phyloP scores from a whole-genome alignment of 129 eudicot species.

The Sambucus nigra region DNA sequence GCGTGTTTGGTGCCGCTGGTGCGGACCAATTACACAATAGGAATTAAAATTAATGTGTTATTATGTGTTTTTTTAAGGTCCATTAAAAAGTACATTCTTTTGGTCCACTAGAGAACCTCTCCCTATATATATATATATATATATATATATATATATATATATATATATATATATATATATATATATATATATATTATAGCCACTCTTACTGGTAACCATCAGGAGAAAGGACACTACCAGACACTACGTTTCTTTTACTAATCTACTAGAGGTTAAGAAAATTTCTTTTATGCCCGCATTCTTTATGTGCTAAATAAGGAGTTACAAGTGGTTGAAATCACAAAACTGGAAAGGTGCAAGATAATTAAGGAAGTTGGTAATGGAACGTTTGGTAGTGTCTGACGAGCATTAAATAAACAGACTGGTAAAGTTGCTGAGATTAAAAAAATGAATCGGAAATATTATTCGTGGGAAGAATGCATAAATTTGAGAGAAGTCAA shows the following conservation, averaged over 20 bases:
- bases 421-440: conserved; percentile 94
- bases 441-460: conserved; percentile 94
- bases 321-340: conserved; percentile 32
- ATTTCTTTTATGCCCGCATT: conserved; percentile 20
- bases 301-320: conserved; percentile 34
- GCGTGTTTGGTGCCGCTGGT: too few species aligned
- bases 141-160: too few species aligned
- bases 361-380: conserved; percentile 90
- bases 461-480: conserved; percentile 99
- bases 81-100: too few species aligned
- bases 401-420: conserved; percentile 88
- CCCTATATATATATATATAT: too few species aligned
- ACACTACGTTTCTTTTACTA: conserved; percentile 27
- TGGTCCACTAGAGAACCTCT: too few species aligned
- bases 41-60: too few species aligned
- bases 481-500: conserved; percentile 96
- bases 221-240: conserved; percentile 19
- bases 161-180: too few species aligned
- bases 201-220: conserved; percentile 35
- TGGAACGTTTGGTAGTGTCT: conserved; percentile 96
- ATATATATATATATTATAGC: too few species aligned
- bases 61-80: too few species aligned
- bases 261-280: conserved; percentile 22
- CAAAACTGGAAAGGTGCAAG: conserved; percentile 85
- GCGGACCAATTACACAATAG: too few species aligned